A percentile compares a stretch with the other conserved stretches of the same genome.
Evolutionary conservation across 805 yeast genomes (phyloP).

Genomic region (Pichia sporocuriosa): DNA sequence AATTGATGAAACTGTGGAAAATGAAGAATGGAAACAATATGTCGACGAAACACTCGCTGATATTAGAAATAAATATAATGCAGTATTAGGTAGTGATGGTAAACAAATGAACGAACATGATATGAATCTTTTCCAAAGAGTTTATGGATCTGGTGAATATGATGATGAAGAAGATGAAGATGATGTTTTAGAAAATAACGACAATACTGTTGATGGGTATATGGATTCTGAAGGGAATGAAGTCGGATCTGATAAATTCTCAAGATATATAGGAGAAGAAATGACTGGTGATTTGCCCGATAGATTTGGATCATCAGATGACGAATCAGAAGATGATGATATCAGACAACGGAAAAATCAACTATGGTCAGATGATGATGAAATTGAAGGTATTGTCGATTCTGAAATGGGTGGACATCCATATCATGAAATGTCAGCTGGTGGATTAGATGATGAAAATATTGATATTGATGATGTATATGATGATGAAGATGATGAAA

Average conservation of each 20-base stretch:
- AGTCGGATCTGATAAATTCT: slow-evolving; percentile 44
- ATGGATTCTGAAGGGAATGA: slow-evolving; percentile 22
- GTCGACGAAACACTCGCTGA: slow-evolving; percentile 78
- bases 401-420: slow-evolving; percentile 32
- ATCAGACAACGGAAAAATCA: slow-evolving; percentile 1
- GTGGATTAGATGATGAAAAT: slow-evolving; percentile 43
- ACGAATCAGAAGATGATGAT: slow-evolving; percentile 50
- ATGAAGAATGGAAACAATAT: slow-evolving; percentile 39
- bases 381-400: slow-evolving; percentile 14
- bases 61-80: slow-evolving; percentile 89
- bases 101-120: slow-evolving; percentile 33
- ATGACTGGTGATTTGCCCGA: slow-evolving; percentile 48
- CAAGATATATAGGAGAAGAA: slow-evolving; percentile 73
- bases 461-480: slow-evolving; percentile 27
- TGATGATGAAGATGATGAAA: slow-evolving; percentile 26
- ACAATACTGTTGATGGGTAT: slow-evolving; percentile 16
- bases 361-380: slow-evolving; percentile 8
- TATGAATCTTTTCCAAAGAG: slow-evolving; percentile 26
- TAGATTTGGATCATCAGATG: slow-evolving; percentile 47
- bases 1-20: slow-evolving; percentile 36
- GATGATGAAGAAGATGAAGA: slow-evolving; percentile 19
- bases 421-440: slow-evolving; percentile 29
- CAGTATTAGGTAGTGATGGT: slow-evolving; percentile 64
- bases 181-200: slow-evolving; percentile 17
- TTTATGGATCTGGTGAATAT: slow-evolving; percentile 21